phyloP scores from a whole-genome alignment of 106 monocot genomes.

The Dioscorea zingiberensis region DNA sequence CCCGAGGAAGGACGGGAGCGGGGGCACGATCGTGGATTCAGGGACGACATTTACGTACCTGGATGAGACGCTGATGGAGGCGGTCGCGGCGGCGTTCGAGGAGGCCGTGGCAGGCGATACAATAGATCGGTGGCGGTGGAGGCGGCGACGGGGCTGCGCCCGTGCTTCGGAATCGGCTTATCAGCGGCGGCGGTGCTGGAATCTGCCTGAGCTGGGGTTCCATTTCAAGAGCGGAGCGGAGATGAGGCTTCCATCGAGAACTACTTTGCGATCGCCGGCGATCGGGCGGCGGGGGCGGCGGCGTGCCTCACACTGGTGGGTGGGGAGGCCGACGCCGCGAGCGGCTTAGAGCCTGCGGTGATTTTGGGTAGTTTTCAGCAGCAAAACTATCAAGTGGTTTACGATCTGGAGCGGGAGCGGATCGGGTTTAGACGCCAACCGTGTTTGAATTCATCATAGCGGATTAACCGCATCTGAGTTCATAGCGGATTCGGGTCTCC shows the following conservation, averaged over 20 bases:
- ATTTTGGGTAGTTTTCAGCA: conserved; percentile 91
- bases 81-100: conserved; percentile 27
- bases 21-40: conserved; percentile 80
- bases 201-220: conserved; percentile 51
- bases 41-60: conserved; percentile 87
- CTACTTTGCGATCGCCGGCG: conserved; percentile 52
- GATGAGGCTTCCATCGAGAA: conserved; percentile 68
- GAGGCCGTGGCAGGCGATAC: conserved; percentile 25
- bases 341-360: conserved; percentile 41
- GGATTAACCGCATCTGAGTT: too few relatives aligned
- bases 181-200: conserved; percentile 11
- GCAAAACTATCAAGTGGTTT: conserved; percentile 77
- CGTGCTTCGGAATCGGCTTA: conserved; percentile 40
- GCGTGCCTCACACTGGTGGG: conserved; percentile 65
- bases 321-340: conserved; percentile 12
- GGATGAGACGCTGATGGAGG: conserved; percentile 36
- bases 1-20: conserved; percentile 27
- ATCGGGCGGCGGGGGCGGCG: conserved; percentile 10
- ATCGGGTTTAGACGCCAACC: conserved; percentile 56
- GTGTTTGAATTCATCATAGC: conserved; percentile 12
- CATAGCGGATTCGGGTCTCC: too few relatives aligned
- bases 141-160: conserved; percentile 47
- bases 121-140: conserved; percentile 45
- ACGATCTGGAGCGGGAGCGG: conserved; percentile 56
- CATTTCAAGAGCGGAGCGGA: conserved; percentile 65